Evolutionary conservation across 2,329 filamentous ascomycete species (phyloP).

Genomic region (Claviceps fusiformis): DNA sequence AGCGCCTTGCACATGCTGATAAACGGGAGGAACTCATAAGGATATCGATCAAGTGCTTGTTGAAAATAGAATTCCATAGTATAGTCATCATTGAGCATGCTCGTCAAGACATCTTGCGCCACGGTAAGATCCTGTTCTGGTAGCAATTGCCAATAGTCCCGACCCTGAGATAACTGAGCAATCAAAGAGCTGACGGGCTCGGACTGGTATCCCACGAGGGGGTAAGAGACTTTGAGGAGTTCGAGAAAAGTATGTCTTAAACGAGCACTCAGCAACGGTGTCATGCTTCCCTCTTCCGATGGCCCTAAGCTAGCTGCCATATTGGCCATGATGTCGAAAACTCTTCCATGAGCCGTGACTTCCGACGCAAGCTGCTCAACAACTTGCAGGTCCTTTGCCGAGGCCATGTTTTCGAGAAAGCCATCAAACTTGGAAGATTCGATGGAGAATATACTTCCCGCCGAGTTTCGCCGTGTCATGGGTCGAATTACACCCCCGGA

Average conservation of each 20-base stretch:
- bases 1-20: conserved; percentile 57
- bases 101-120: conserved; percentile 20
- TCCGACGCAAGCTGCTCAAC: conserved; percentile 35
- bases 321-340: conserved; percentile 39
- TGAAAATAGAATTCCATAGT: conserved; percentile 48
- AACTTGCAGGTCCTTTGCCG: conserved; percentile 37
- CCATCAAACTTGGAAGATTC: conserved; percentile 46
- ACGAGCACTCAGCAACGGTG: conserved; percentile 44
- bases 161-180: conserved; percentile 44
- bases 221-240: conserved; percentile 53
- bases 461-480: conserved; percentile 40
- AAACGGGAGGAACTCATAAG: conserved; percentile 73
- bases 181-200: conserved; percentile 56
- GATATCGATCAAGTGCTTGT: conserved; percentile 64
- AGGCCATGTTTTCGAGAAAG: conserved; percentile 36
- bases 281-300: conserved; percentile 32
- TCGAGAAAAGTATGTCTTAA: conserved; percentile 55
- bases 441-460: conserved; percentile 48
- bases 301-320: conserved; percentile 36
- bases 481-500: conserved; percentile 28
- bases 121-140: conserved; percentile 16
- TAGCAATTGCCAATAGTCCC: conserved; percentile 40
- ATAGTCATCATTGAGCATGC: conserved; percentile 22
- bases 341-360: conserved; percentile 35
- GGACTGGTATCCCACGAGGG: conserved; percentile 56